Conservation (phyloP, 1,284 basidiomycete species). For the Heterobasidion annosum region DNA sequence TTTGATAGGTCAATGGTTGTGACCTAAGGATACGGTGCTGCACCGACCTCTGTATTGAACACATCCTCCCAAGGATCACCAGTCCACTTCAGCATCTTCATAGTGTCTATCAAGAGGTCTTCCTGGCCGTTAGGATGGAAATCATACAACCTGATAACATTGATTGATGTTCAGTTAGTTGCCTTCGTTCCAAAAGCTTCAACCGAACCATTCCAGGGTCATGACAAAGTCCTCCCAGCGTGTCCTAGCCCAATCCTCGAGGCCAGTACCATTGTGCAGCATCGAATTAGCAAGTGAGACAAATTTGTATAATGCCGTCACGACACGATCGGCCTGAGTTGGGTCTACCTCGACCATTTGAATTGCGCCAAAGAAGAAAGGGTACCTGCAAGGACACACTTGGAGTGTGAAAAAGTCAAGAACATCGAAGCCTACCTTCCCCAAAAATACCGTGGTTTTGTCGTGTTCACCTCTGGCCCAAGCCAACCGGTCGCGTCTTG, state of each 20-base stretch:
- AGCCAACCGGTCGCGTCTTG: conserved; percentile 50
- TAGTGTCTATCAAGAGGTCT: conserved; percentile 42
- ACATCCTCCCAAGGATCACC: conserved; percentile 44
- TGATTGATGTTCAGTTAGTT: too few species aligned
- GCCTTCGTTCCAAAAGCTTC: neutral
- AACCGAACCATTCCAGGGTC: conserved; percentile 37
- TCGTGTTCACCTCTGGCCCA: conserved; percentile 45
- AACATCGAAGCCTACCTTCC: conserved; percentile 27
- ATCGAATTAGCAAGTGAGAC: conserved; percentile 45
- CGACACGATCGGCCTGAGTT: conserved; percentile 31
- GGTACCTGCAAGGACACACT: conserved; percentile 27
- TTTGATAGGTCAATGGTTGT: neutral
- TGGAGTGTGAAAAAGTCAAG: neutral
- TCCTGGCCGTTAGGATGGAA: conserved; percentile 41
- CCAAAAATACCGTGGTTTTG: conserved; percentile 47
- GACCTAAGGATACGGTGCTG: neutral
- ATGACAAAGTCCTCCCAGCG: conserved; percentile 55
- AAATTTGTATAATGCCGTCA: conserved; percentile 41
- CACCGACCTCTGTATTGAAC: conserved; percentile 18
- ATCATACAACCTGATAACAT: conserved; percentile 37
- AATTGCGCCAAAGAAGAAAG: conserved; percentile 45
- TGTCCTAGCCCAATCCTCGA: conserved; percentile 43
- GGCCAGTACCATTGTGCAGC: conserved; percentile 40
- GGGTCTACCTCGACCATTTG: conserved; percentile 44
- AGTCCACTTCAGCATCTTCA: conserved; percentile 40